Evolutionary conservation across 1,284 basidiomycete species (phyloP).

Genomic region (Trichosporon sp.): DNA sequence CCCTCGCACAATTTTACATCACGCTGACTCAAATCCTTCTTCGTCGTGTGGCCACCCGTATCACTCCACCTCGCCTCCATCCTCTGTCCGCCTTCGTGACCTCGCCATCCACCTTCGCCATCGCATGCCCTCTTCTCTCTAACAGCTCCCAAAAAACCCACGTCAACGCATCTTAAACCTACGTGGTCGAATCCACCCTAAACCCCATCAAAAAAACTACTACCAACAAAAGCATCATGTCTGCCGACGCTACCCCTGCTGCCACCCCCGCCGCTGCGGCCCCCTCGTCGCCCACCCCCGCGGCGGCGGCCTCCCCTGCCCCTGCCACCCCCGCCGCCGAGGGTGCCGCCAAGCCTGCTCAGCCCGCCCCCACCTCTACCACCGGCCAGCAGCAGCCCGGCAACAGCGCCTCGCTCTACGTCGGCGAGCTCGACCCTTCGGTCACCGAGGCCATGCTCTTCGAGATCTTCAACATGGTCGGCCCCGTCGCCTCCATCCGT

Average conservation of each 20-base stretch:
- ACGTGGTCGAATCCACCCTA: conserved; percentile 26
- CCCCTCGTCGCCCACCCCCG: conserved; percentile 22
- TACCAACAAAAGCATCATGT: conserved; percentile 27
- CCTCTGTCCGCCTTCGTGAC: neutral
- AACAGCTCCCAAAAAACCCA: conserved; percentile 23
- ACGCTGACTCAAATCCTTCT: conserved; percentile 1
- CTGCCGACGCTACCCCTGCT: conserved; percentile 31
- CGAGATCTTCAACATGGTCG: conserved; percentile 99
- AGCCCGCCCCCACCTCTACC: conserved; percentile 55
- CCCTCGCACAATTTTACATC: conserved; percentile 1
- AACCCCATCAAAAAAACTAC: conserved; percentile 20
- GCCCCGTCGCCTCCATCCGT: conserved; percentile 97
- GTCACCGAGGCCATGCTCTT: conserved; percentile 99
- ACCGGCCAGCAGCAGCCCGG: conserved; percentile 60
- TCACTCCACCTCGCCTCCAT: neutral
- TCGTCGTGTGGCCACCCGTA: conserved; percentile 1
- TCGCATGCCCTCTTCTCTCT: neutral
- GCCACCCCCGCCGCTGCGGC: conserved; percentile 26
- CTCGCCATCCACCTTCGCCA: neutral
- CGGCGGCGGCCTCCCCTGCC: conserved; percentile 24
- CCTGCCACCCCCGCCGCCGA: conserved; percentile 28
- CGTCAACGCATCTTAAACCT: conserved; percentile 25
- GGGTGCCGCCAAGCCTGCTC: conserved; percentile 36
- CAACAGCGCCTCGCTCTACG: conserved; percentile 91
- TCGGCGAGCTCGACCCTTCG: conserved; percentile 95